These are phyloP conservation scores for Elongisporangium prolatum DNA, from an alignment of 352 stramenopile species.

Conservation along the genomic window DNA sequence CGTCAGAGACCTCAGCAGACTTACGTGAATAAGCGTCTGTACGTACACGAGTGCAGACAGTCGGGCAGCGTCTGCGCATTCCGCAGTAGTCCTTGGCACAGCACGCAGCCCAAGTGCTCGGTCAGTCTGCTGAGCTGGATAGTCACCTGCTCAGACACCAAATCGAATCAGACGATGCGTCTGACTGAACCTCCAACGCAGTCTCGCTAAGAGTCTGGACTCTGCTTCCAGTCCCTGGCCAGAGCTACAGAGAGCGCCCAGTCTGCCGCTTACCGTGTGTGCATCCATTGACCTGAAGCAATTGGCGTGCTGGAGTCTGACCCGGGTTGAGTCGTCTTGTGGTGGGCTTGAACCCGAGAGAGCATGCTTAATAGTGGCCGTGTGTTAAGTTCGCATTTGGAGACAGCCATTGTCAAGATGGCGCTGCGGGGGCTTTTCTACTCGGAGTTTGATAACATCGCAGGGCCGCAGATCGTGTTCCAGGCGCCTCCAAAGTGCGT, in stretches of 20 bases:
- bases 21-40: neutral
- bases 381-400: neutral
- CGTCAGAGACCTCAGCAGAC: neutral
- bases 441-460: constrained; percentile 90
- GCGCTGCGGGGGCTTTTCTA: constrained; percentile 90
- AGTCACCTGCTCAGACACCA: constrained; percentile 30
- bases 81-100: constrained; percentile 64
- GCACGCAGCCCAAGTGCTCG: constrained; percentile 55
- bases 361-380: neutral
- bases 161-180: constrained; percentile 1
- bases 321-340: neutral
- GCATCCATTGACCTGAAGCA: constrained; percentile 10
- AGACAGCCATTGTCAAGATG: neutral
- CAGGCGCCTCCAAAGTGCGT: constrained; percentile 77
- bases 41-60: constrained; percentile 77
- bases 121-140: constrained; percentile 49
- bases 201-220: neutral
- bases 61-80: constrained; percentile 80
- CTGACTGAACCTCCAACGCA: neutral
- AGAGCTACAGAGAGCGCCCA: neutral
- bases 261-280: constrained; percentile 14
- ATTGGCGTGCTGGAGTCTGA: neutral
- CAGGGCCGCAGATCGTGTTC: constrained; percentile 87
- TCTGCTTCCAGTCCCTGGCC: neutral
- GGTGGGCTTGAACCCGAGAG: neutral